Conservation (phyloP, 768 basidiomycete species). For the Mycena polygramma region DNA sequence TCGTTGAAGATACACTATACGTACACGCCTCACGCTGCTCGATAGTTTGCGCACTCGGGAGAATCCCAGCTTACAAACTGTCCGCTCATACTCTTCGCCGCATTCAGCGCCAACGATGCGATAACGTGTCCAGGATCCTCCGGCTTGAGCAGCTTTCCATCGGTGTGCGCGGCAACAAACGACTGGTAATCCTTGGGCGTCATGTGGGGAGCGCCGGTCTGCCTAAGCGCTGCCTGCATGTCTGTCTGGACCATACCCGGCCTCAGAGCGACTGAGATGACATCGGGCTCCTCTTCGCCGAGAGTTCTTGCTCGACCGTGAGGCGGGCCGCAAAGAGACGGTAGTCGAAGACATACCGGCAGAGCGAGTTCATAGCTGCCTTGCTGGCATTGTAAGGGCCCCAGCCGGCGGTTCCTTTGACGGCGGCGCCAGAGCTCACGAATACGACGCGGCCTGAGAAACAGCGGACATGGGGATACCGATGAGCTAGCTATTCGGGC, state of each 20-base stretch:
- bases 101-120: constrained; percentile 78
- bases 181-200: constrained; percentile 62
- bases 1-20: not conserved
- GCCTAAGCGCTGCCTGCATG: constrained; percentile 76
- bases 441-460: constrained; percentile 75
- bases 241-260: constrained; percentile 91
- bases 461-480: not conserved
- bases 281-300: constrained; percentile 83
- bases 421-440: constrained; percentile 88
- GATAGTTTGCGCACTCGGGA: constrained; percentile 73
- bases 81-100: constrained; percentile 74
- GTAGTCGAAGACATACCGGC: constrained; percentile 61
- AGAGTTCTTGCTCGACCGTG: constrained; percentile 69
- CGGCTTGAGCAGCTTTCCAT: constrained; percentile 82
- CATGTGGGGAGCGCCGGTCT: constrained; percentile 68
- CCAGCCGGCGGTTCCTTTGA: constrained; percentile 74
- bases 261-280: constrained; percentile 82
- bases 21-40: constrained; percentile 33
- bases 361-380: constrained; percentile 90
- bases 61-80: constrained; percentile 87
- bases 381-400: constrained; percentile 83
- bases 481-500: not conserved
- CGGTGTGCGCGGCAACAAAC: constrained; percentile 69
- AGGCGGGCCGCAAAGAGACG: constrained; percentile 3
- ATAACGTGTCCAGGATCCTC: constrained; percentile 84